These are phyloP conservation scores for Echinosophora koreensis DNA, from an alignment of 306 rosid genomes.

Conservation along the genomic window DNA sequence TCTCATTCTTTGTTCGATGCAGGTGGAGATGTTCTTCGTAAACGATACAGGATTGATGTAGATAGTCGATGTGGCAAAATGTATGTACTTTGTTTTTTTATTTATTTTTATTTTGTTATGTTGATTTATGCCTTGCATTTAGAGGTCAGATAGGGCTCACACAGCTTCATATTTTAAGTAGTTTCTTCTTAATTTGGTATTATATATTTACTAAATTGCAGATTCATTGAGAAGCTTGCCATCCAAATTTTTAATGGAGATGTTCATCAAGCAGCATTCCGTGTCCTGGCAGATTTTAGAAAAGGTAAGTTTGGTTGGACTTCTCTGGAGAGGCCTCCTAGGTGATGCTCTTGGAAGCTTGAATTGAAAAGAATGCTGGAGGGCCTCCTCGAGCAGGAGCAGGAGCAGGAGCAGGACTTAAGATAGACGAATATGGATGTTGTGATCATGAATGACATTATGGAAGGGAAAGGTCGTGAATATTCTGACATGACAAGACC, in stretches of 20 bases:
- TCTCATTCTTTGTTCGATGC: conserved; percentile 37
- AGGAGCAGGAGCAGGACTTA: conserved; percentile 31
- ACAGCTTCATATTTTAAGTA: conserved; percentile 2
- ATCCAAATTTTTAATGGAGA: conserved; percentile 76
- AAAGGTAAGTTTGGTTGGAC: conserved; percentile 93
- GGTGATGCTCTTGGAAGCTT: conserved; percentile 46
- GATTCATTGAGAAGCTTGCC: conserved; percentile 84
- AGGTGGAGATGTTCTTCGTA: conserved; percentile 70
- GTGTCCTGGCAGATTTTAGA: conserved; percentile 84
- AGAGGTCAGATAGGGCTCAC: conserved; percentile 6
- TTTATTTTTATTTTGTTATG: not conserved
- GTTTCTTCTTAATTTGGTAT: conserved; percentile 24
- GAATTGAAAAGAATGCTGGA: not conserved
- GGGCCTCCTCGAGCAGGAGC: not conserved
- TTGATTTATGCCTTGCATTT: conserved; percentile 12
- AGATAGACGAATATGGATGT: conserved; percentile 6
- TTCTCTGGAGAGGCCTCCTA: conserved; percentile 89
- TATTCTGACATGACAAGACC: conserved; percentile 5
- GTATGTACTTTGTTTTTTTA: conserved; percentile 55
- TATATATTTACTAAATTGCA: conserved; percentile 49
- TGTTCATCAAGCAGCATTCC: conserved; percentile 81
- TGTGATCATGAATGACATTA: conserved; percentile 29
- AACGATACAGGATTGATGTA: conserved; percentile 77
- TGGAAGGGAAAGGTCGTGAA: conserved; percentile 33
- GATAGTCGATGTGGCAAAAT: conserved; percentile 70